A percentile compares a stretch with the other conserved stretches of the same genome.
Evolutionary conservation across 1,139 yeast genomes (phyloP).

Genomic region (Taphrina flavorubra): DNA sequence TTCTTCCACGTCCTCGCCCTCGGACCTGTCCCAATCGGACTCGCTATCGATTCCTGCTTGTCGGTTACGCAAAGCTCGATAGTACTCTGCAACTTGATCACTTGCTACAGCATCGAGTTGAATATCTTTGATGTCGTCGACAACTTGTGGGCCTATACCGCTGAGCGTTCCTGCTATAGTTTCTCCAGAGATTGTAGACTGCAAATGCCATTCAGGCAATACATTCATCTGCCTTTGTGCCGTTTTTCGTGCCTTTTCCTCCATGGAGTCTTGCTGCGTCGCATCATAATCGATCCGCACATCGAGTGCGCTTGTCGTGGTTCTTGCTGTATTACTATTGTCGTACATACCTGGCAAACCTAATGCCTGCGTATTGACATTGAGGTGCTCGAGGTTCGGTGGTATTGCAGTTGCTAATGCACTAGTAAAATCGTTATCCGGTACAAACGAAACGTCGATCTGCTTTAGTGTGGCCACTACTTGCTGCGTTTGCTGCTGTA

Average conservation of each 20-base stretch:
- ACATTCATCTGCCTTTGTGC: conserved; percentile 80
- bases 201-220: conserved; percentile 93
- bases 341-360: conserved; percentile 48
- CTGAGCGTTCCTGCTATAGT: conserved; percentile 25
- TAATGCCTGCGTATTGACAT: conserved; percentile 50
- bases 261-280: conserved; percentile 10
- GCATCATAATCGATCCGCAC: conserved; percentile 86
- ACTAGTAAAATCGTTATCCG: conserved; percentile 58
- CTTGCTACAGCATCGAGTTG: conserved; percentile 45
- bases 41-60: conserved; percentile 22
- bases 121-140: conserved; percentile 13
- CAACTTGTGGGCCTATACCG: conserved; percentile 18
- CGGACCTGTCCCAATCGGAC: conserved; percentile 44
- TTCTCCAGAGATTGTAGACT: conserved; percentile 66
- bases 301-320: conserved; percentile 62
- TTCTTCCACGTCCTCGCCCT: conserved; percentile 42
- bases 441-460: conserved; percentile 82
- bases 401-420: conserved; percentile 54
- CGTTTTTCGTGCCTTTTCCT: conserved; percentile 25
- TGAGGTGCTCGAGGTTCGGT: conserved; percentile 51
- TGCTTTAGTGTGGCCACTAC: conserved; percentile 79
- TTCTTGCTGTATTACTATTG: conserved; percentile 47
- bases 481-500: conserved; percentile 91
- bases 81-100: conserved; percentile 47
- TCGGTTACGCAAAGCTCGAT: conserved; percentile 44